A percentile compares a stretch with the other conserved stretches of the same genome.
Evolutionary conservation across 768 basidiomycete species (phyloP).

Genomic region (Mycena indigotica): DNA sequence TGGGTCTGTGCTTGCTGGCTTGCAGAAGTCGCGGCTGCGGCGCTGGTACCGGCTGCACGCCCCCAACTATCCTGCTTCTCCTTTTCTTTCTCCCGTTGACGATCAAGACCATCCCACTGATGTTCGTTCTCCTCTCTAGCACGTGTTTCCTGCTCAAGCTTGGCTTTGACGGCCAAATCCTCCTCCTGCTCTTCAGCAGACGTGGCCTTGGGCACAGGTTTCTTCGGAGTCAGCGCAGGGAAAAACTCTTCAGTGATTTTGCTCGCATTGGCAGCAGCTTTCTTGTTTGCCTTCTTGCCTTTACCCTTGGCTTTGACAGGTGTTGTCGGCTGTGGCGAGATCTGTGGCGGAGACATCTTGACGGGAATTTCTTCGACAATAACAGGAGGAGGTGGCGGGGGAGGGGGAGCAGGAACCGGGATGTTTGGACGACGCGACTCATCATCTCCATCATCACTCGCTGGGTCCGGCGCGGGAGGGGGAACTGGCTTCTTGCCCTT

Average conservation of each 20-base stretch:
- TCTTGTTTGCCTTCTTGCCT: neutral
- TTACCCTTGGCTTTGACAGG: no score
- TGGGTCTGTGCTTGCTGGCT: neutral
- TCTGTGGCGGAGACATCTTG: no score
- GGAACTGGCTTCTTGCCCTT: neutral
- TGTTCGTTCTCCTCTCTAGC: neutral
- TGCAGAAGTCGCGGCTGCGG: neutral
- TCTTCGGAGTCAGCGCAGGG: no score
- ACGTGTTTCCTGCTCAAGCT: slow-evolving; percentile 1
- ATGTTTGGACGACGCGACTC: neutral
- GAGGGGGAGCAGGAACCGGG: neutral
- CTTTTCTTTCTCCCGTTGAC: slow-evolving; percentile 2
- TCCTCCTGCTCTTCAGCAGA: neutral
- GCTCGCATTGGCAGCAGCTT: neutral
- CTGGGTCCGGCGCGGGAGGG: no score
- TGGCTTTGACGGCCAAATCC: neutral
- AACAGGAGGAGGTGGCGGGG: neutral
- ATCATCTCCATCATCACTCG: neutral
- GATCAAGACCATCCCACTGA: neutral
- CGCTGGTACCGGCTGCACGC: neutral
- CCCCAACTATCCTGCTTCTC: neutral
- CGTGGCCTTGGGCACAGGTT: no score
- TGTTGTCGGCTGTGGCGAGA: no score
- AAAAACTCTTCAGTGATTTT: no score
- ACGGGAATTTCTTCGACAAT: neutral